These are phyloP conservation scores for Diplotaxis tenuifolia DNA, from an alignment of 345 rosid genomes.

Conservation along the genomic window DNA sequence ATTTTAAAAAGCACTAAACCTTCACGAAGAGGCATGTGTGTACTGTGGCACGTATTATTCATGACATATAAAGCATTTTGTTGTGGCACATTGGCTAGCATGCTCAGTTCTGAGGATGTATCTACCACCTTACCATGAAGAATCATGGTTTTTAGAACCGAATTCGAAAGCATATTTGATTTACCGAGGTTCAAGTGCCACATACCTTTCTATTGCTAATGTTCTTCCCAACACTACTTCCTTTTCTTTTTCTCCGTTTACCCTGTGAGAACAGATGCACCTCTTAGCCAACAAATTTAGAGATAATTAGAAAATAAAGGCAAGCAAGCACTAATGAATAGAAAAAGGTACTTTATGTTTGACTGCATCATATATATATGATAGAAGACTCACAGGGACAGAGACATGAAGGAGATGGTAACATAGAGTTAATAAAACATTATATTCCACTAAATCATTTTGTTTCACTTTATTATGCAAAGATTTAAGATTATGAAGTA, in stretches of 20 bases:
- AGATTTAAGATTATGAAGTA: slow-evolving; percentile 23
- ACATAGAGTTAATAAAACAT: slow-evolving; percentile 15
- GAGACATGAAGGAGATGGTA: slow-evolving; percentile 14
- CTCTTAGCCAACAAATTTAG: slow-evolving; percentile 20
- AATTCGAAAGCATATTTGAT: slow-evolving; percentile 17
- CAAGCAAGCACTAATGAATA: slow-evolving; percentile 12
- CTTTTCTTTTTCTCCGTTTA: slow-evolving; percentile 83
- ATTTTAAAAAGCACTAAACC: slow-evolving; percentile 48
- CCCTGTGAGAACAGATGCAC: slow-evolving; percentile 46
- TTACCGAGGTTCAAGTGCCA: slow-evolving; percentile 3
- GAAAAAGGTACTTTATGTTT: slow-evolving; percentile 8
- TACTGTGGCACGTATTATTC: slow-evolving; percentile 45
- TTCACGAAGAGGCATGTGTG: slow-evolving; percentile 48
- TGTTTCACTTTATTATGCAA: slow-evolving; percentile 15
- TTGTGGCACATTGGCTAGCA: slow-evolving; percentile 48
- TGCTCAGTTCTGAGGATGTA: slow-evolving; percentile 57
- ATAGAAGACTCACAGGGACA: slow-evolving; percentile 18
- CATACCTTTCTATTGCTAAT: slow-evolving; percentile 64
- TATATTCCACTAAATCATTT: background rate
- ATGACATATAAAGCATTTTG: slow-evolving; percentile 52
- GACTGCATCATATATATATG: slow-evolving; percentile 27
- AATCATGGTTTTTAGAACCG: slow-evolving; percentile 17
- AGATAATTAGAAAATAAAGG: slow-evolving; percentile 3
- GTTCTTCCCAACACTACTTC: slow-evolving; percentile 56
- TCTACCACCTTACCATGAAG: slow-evolving; percentile 65